Evolutionary conservation across 495 filamentous ascomycete species (phyloP).

Genomic region (Penicillium paxilli): DNA sequence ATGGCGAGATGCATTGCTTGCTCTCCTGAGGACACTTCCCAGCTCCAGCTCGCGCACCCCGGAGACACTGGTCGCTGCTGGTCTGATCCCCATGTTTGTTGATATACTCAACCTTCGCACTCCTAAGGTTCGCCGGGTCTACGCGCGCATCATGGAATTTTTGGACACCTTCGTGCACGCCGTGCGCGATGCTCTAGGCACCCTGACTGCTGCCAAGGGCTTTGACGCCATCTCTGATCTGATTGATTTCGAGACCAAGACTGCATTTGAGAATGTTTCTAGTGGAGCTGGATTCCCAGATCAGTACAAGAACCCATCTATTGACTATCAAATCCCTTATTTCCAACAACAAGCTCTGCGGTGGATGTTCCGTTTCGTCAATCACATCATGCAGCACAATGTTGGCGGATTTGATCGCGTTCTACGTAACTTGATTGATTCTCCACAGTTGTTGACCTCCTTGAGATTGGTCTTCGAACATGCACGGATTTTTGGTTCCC

Average conservation of each 20-base stretch:
- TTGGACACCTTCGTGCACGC: slow-evolving; percentile 83
- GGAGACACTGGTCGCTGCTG: slow-evolving; percentile 77
- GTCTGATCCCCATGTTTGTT: slow-evolving; percentile 83
- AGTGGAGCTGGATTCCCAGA: slow-evolving; percentile 71
- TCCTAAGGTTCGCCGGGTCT: slow-evolving; percentile 74
- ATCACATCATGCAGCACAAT: slow-evolving; percentile 87
- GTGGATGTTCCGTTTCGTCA: slow-evolving; percentile 92
- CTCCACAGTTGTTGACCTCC: slow-evolving; percentile 74
- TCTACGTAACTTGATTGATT: slow-evolving; percentile 91
- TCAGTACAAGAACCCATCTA: slow-evolving; percentile 74
- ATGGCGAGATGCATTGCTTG: slow-evolving; percentile 88
- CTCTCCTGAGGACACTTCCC: slow-evolving; percentile 73
- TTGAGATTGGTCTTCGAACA: slow-evolving; percentile 82
- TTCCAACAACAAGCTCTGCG: slow-evolving; percentile 90
- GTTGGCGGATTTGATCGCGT: slow-evolving; percentile 85
- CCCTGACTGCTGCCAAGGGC: slow-evolving; percentile 74
- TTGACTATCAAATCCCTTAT: slow-evolving; percentile 91
- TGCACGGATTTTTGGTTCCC: slow-evolving; percentile 74
- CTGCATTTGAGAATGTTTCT: slow-evolving; percentile 62
- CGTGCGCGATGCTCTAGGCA: slow-evolving; percentile 76
- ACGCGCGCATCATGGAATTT: slow-evolving; percentile 78
- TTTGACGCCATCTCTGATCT: slow-evolving; percentile 85
- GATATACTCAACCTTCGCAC: slow-evolving; percentile 87
- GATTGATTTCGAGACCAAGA: slow-evolving; percentile 74
- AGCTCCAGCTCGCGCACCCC: slow-evolving; percentile 66